Conservation (phyloP, 768 basidiomycete genomes). For the Lactarius hengduanensis region DNA sequence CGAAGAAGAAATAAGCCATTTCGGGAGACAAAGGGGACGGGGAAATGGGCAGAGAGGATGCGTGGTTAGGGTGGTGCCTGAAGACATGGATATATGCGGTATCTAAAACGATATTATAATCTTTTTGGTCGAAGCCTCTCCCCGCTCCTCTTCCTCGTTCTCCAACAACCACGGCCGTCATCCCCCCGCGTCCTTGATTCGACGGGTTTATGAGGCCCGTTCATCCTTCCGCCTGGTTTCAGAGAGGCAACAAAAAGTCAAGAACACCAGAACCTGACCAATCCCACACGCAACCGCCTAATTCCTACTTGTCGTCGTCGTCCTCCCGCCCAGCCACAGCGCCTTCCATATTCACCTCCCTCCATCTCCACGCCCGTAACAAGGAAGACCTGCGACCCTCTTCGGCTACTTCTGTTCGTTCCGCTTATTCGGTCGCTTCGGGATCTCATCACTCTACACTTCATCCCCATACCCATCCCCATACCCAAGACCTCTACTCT, state of each 20-base stretch:
- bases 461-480: conserved; percentile 29
- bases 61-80: not conserved
- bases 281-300: not conserved
- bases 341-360: conserved; percentile 12
- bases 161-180: conserved; percentile 6
- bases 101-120: conserved; percentile 1
- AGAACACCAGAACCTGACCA: conserved; percentile 10
- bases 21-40: not conserved
- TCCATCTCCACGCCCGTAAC: conserved; percentile 5
- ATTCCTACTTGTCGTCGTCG: conserved; percentile 3
- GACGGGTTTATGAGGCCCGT: conserved; percentile 27
- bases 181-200: conserved; percentile 1
- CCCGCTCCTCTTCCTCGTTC: conserved; percentile 3
- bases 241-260: conserved; percentile 22
- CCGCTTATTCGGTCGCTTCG: conserved; percentile 31
- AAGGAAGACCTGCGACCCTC: conserved; percentile 4
- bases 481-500: conserved; percentile 25
- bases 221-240: conserved; percentile 29
- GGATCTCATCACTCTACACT: conserved; percentile 40
- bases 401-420: conserved; percentile 13
- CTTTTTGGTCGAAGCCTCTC: not conserved
- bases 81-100: not conserved
- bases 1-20: not conserved
- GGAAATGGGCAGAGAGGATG: not conserved
- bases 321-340: not conserved